phyloP scores from a whole-genome alignment of 1,284 basidiomycete genomes.

The Fomitopsis schrenkii region DNA sequence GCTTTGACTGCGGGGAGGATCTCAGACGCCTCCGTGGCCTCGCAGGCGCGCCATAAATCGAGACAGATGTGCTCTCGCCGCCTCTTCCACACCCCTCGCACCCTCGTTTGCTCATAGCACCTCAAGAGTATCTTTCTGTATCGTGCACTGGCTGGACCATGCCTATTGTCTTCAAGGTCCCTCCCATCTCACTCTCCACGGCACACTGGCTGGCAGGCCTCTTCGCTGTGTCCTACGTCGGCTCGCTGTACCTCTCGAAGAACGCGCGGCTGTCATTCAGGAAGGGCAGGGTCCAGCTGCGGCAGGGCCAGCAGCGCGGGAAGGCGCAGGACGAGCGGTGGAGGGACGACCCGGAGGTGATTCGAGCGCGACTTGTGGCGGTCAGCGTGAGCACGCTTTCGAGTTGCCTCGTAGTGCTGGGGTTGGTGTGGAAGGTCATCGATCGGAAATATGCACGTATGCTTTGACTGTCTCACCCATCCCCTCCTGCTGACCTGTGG shows the following conservation, averaged over 20 bases:
- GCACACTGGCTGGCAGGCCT: slow-evolving; percentile 25
- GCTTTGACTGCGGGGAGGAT: not conserved
- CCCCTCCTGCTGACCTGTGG: too few relatives aligned
- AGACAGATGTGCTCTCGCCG: not conserved
- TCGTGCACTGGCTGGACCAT: slow-evolving; percentile 6
- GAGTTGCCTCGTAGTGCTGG: slow-evolving; percentile 43
- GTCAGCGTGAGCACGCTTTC: slow-evolving; percentile 53
- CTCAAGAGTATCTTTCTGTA: not conserved
- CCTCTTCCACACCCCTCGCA: not conserved
- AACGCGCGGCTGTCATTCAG: slow-evolving; percentile 24
- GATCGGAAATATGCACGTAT: slow-evolving; percentile 27
- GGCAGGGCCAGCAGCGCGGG: slow-evolving; percentile 16
- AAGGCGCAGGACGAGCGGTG: slow-evolving; percentile 38
- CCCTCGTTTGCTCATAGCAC: not conserved
- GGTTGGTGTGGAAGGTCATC: slow-evolving; percentile 31
- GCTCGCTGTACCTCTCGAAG: slow-evolving; percentile 28
- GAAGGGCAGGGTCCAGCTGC: slow-evolving; percentile 2
- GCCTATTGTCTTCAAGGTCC: slow-evolving; percentile 18
- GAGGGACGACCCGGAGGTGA: slow-evolving; percentile 74
- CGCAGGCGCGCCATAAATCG: not conserved
- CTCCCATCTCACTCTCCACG: slow-evolving; percentile 21
- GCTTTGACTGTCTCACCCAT: not conserved
- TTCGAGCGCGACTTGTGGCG: slow-evolving; percentile 59
- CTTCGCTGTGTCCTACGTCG: slow-evolving; percentile 28
- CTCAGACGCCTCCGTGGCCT: not conserved